Conservation (phyloP, 2,329 filamentous ascomycete genomes). For the Westerdykella sp. region DNA sequence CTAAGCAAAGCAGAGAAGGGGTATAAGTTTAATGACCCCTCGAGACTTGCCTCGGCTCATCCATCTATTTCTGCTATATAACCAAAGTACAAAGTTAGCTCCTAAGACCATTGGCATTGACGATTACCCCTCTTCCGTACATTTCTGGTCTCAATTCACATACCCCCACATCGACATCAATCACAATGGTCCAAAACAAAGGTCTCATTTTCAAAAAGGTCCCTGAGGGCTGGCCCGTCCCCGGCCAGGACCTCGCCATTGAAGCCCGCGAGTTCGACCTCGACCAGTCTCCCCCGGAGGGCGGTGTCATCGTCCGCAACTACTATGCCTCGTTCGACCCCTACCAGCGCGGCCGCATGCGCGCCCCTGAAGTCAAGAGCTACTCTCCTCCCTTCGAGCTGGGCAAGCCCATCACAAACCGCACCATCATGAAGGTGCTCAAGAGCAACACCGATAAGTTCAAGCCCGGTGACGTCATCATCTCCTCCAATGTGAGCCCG, state of each 20-base stretch:
- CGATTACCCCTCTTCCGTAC: not conserved
- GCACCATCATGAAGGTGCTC: slow-evolving; percentile 60
- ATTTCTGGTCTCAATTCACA: not conserved
- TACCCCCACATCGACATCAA: slow-evolving; percentile 2
- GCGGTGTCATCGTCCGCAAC: slow-evolving; percentile 64
- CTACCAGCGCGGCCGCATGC: slow-evolving; percentile 78
- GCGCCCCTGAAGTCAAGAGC: slow-evolving; percentile 56
- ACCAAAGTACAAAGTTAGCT: too few species aligned
- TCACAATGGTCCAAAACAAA: slow-evolving; percentile 60
- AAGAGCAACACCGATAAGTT: slow-evolving; percentile 61
- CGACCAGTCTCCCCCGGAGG: slow-evolving; percentile 50
- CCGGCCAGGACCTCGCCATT: slow-evolving; percentile 63
- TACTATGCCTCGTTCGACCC: slow-evolving; percentile 75
- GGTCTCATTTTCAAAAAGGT: slow-evolving; percentile 65
- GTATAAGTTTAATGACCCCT: too few species aligned
- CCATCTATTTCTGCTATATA: too few species aligned
- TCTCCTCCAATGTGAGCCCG: slow-evolving; percentile 45
- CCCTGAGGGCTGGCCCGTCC: slow-evolving; percentile 60
- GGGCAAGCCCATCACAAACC: slow-evolving; percentile 58
- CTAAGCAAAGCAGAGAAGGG: not conserved
- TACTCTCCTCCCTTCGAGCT: slow-evolving; percentile 60
- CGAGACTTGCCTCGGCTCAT: too few species aligned
- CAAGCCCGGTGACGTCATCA: slow-evolving; percentile 61
- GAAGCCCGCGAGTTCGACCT: slow-evolving; percentile 65
- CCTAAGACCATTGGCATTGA: too few species aligned